phyloP scores from a whole-genome alignment of 73 alveolate genomes.

The Uronychia setigera region DNA sequence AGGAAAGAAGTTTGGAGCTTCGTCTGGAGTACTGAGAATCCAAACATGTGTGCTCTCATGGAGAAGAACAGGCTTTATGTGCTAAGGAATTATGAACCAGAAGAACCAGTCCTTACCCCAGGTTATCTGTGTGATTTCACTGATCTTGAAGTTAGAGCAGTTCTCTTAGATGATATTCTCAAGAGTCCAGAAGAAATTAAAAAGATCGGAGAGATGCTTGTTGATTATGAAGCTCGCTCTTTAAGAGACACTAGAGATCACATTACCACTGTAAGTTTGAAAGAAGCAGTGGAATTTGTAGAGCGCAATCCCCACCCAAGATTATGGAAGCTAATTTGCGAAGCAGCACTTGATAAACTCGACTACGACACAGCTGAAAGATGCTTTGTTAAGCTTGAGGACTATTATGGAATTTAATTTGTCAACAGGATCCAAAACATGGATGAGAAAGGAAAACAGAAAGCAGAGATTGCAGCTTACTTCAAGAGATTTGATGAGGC shows the following conservation, averaged over 20 bases:
- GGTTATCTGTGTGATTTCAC: conserved; percentile 98
- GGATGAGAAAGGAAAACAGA: conserved; percentile 93
- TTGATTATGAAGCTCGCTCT: conserved; percentile 93
- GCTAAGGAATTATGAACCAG: conserved; percentile 78
- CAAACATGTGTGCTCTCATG: conserved; percentile 95
- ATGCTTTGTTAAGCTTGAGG: conserved; percentile 87
- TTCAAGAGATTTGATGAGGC: conserved; percentile 98
- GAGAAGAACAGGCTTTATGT: conserved; percentile 97
- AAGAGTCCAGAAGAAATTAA: conserved; percentile 90
- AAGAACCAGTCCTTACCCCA: conserved; percentile 96
- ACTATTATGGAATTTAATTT: conserved; percentile 81
- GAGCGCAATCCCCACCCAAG: conserved; percentile 92
- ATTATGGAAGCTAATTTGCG: conserved; percentile 93
- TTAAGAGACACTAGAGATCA: conserved; percentile 97
- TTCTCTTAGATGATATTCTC: conserved; percentile 90
- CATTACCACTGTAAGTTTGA: conserved; percentile 78
- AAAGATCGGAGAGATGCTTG: conserved; percentile 88
- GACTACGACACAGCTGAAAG: conserved; percentile 98
- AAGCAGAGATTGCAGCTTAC: conserved; percentile 96
- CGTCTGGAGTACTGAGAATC: conserved; percentile 98
- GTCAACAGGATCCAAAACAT: conserved; percentile 78
- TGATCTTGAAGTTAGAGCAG: conserved; percentile 94
- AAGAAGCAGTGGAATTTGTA: conserved; percentile 92
- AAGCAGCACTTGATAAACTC: conserved; percentile 96
- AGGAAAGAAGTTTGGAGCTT: conserved; percentile 98